Conservation (phyloP, 2,329 filamentous ascomycete genomes). For the Beauveria rudraprayagi region DNA sequence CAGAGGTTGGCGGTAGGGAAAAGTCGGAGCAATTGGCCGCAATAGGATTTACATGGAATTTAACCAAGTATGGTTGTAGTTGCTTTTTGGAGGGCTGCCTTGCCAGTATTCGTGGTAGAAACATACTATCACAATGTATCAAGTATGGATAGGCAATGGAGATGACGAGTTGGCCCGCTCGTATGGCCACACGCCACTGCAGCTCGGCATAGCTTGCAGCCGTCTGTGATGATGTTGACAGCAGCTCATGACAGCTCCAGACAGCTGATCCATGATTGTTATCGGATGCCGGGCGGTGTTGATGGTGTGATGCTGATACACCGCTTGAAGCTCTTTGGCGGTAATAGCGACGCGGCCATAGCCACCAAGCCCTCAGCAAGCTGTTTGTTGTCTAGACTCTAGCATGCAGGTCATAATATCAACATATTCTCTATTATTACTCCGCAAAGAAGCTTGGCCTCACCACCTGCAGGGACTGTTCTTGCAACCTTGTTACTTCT, state of each 20-base stretch:
- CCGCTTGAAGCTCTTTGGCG: background rate
- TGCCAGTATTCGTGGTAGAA: too few relatives aligned
- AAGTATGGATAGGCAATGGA: background rate
- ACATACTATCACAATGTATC: too few relatives aligned
- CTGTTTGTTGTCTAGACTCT: too few relatives aligned
- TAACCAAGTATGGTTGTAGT: too few relatives aligned
- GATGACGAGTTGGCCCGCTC: background rate
- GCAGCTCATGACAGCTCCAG: background rate
- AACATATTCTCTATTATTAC: background rate
- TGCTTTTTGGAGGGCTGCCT: too few relatives aligned
- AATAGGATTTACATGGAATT: too few relatives aligned
- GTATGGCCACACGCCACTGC: slow-evolving; percentile 1
- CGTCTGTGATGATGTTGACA: background rate
- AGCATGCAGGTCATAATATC: background rate
- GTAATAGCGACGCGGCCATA: background rate
- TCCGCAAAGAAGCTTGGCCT: background rate
- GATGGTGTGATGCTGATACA: slow-evolving; percentile 1
- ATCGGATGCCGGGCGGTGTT: background rate
- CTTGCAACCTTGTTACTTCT: too few relatives aligned
- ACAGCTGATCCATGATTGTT: background rate
- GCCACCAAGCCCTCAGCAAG: background rate
- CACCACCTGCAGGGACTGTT: background rate
- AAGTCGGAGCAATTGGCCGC: background rate
- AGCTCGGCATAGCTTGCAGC: background rate
- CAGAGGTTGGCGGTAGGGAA: background rate